Base-by-base conservation (phyloP, 305 asterid species). In the Fraxinus floribunda region DNA sequence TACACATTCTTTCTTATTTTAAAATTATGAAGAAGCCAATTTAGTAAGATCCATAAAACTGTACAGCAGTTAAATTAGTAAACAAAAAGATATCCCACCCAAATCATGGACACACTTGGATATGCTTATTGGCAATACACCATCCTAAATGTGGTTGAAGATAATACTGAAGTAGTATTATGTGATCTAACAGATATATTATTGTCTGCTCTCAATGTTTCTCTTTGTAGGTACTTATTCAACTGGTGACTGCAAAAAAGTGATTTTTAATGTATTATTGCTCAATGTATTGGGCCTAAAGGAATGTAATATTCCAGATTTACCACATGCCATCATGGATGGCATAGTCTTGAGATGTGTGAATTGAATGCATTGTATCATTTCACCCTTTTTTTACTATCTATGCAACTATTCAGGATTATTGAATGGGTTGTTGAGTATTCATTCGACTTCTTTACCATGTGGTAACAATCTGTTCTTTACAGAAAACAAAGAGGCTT, bases 401-500 rank as follows among this genome's bases (percentile, higher is more conserved):
- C 73, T 38, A 73, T 52, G 77, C 16, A 75, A 60, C 80, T 72
- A 35, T 75, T 38, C 77, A 32, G n/a, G 35, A 81, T 10, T n/a
- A 39, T 8, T 22, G 71, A 77, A 68, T 60, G 46, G 52, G 62
- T 75, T 81, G 30, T 52, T 55, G 73, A 16, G 10, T 81, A 32
- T 77, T 44, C 55, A 35, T 77, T 39, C 78, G 26, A 76, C 74
- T 78, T 78, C 46, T 41, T 35, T 60, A n/a, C 77, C 34, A 55
- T 70, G 71, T 76, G 85, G 78, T 81, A 76, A 78, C 75, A 3
- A 34, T 32, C 26, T 83, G 55, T 80, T 76, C 68, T 52, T 57
- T 80, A 64, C 89, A 93, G 98, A 95, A 90, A 88, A 93, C 90
- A 16, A 92, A 89, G 88, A 90, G 84, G 76, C 85, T 93, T 70